Conservation (phyloP, 257 asterid species). For the Agastache rugosa region DNA sequence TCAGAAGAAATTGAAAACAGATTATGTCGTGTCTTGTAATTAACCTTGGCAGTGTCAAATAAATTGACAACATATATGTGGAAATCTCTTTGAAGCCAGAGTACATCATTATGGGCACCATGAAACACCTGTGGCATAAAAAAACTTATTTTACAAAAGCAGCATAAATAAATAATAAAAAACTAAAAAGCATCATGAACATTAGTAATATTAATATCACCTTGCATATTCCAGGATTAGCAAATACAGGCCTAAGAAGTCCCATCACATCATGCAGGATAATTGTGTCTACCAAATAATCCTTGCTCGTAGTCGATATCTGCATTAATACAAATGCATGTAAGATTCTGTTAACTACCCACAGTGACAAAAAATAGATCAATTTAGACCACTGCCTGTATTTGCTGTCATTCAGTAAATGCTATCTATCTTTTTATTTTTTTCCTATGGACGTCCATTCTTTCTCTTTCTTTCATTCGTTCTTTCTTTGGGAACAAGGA, state of each 20-base stretch:
- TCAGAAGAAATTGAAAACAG: constrained; percentile 16
- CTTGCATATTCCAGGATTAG: constrained; percentile 88
- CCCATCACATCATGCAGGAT: constrained; percentile 81
- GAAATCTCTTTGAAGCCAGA: constrained; percentile 98
- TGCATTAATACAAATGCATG: constrained; percentile 32
- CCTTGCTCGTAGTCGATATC: constrained; percentile 76
- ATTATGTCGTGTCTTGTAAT: constrained; percentile 11
- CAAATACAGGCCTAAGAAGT: constrained; percentile 78
- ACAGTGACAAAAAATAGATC: not conserved
- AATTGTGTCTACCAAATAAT: constrained; percentile 84
- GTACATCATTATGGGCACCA: constrained; percentile 96
- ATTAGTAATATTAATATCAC: constrained; percentile 42
- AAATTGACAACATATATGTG: constrained; percentile 91
- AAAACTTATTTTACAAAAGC: constrained; percentile 13
- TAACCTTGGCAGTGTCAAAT: constrained; percentile 97
- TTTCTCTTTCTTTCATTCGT: not conserved
- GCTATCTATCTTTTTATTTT: not conserved
- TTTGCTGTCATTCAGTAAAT: constrained; percentile 1
- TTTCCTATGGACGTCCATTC: no score
- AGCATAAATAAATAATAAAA: not conserved
- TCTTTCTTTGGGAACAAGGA: not conserved
- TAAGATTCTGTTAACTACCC: not conserved
- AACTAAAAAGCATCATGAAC: constrained; percentile 12
- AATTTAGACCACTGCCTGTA: constrained; percentile 1
- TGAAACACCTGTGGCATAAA: constrained; percentile 77